phyloP scores from a whole-genome alignment of 495 filamentous ascomycete genomes.

The Hypoxylon fuscum region DNA sequence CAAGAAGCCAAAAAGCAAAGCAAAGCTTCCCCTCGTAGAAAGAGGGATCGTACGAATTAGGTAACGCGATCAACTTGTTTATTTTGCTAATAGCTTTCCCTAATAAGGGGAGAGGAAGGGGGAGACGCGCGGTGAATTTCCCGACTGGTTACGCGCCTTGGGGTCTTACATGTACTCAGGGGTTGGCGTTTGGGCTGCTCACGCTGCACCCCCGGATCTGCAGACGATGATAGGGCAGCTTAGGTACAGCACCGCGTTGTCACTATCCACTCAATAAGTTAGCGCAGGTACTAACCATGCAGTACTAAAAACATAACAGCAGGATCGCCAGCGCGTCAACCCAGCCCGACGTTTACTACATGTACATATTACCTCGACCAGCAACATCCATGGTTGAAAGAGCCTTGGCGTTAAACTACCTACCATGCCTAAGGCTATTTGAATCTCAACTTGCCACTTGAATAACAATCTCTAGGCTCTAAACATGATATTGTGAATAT shows the following conservation, averaged over 20 bases:
- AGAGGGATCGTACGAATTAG: conserved; percentile 2
- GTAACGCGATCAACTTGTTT: conserved; percentile 43
- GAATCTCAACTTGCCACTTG: no score
- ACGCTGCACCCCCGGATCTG: conserved; percentile 23
- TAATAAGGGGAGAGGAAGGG: no score
- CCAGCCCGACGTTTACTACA: background rate
- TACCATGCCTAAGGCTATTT: background rate
- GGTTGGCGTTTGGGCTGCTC: conserved; percentile 39
- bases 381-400: conserved; percentile 3
- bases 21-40: conserved; percentile 24
- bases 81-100: conserved; percentile 26
- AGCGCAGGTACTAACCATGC: background rate
- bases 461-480: no score
- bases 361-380: conserved; percentile 4
- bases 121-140: conserved; percentile 37
- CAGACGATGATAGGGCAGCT: conserved; percentile 34
- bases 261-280: background rate
- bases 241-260: background rate
- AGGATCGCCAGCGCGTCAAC: conserved; percentile 41
- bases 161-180: no score
- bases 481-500: no score
- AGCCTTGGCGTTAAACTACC: conserved; percentile 5
- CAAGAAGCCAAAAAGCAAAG: conserved; percentile 18
- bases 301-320: conserved; percentile 6
- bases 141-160: conserved; percentile 39